phyloP scores from a whole-genome alignment of 352 stramenopile genomes.

The Aphanomyces invadans region DNA sequence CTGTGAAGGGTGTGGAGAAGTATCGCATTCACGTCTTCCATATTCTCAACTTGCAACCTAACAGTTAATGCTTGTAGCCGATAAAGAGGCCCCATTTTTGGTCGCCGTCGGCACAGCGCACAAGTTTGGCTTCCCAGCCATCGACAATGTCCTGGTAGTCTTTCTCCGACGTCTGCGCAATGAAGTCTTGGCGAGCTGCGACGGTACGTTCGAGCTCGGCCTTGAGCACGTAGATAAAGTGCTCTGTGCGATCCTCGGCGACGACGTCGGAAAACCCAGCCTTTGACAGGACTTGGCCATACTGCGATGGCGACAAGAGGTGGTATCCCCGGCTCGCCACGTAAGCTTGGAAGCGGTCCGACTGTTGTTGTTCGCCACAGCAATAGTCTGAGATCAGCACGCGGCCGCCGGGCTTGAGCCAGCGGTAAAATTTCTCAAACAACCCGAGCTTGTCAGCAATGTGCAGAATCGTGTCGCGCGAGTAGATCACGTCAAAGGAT shows the following conservation, averaged over 20 bases:
- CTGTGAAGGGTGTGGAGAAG: too few species aligned
- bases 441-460: constrained; percentile 53
- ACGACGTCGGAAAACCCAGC: constrained; percentile 48
- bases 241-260: constrained; percentile 56
- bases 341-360: constrained; percentile 50
- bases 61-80: constrained; percentile 38
- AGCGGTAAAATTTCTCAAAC: constrained; percentile 56
- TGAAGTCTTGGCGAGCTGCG: constrained; percentile 54
- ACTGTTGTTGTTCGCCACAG: constrained; percentile 38
- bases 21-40: too few species aligned
- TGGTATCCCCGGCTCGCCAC: constrained; percentile 57
- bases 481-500: constrained; percentile 71
- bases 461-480: constrained; percentile 67
- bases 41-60: too few species aligned
- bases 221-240: constrained; percentile 58
- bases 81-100: constrained; percentile 76
- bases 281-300: constrained; percentile 40
- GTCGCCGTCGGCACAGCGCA: constrained; percentile 54
- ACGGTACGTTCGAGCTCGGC: constrained; percentile 50
- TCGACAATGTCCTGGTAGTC: constrained; percentile 65
- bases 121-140: constrained; percentile 58
- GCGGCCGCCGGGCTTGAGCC: constrained; percentile 54
- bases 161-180: constrained; percentile 51
- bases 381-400: constrained; percentile 71
- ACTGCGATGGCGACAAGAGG: constrained; percentile 50